A percentile compares a stretch with the other conserved stretches of the same genome.
phyloP scores from a whole-genome alignment of 208 protist species.

The Borovskyia barvae region DNA sequence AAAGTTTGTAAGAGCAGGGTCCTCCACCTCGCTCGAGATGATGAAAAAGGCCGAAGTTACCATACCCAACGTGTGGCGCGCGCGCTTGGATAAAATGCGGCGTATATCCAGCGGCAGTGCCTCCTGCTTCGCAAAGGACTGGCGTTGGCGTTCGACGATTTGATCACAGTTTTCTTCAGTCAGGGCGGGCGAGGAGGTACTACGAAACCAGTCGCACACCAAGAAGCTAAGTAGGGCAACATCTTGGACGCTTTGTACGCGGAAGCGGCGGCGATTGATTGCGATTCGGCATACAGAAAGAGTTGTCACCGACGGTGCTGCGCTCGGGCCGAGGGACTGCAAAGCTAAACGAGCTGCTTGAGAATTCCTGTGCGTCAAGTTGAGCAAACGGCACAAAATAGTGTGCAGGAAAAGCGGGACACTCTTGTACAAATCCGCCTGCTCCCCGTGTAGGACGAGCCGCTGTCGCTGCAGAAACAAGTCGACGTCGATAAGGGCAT shows the following conservation, averaged over 20 bases:
- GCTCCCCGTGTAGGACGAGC: conserved; percentile 78
- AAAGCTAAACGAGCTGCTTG: conserved; percentile 41
- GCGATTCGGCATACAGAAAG: conserved; percentile 60
- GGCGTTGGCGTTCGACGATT: conserved; percentile 58
- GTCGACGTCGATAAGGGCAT: conserved; percentile 70
- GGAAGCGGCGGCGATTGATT: conserved; percentile 78
- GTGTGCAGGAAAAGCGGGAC: conserved; percentile 76
- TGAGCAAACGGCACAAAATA: conserved; percentile 72
- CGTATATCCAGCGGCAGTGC: conserved; percentile 41
- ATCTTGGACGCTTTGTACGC: conserved; percentile 53
- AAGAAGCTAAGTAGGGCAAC: conserved; percentile 71
- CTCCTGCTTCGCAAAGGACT: conserved; percentile 29
- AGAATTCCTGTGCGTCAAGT: conserved; percentile 43
- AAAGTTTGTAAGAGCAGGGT: conserved; percentile 39
- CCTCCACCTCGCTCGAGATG: conserved; percentile 41
- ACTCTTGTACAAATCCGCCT: conserved; percentile 70
- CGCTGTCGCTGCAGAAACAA: conserved; percentile 80
- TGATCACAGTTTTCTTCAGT: conserved; percentile 52
- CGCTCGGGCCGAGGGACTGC: conserved; percentile 59
- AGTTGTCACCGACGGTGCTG: conserved; percentile 37
- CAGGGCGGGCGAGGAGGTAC: conserved; percentile 59
- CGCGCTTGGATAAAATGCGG: conserved; percentile 52
- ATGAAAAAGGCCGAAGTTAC: conserved; percentile 66
- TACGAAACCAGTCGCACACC: conserved; percentile 80
- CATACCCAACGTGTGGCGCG: conserved; percentile 77